Evolutionary conservation across 2,329 filamentous ascomycete species (phyloP).

Genomic region (Exophiala lecanii-corni): DNA sequence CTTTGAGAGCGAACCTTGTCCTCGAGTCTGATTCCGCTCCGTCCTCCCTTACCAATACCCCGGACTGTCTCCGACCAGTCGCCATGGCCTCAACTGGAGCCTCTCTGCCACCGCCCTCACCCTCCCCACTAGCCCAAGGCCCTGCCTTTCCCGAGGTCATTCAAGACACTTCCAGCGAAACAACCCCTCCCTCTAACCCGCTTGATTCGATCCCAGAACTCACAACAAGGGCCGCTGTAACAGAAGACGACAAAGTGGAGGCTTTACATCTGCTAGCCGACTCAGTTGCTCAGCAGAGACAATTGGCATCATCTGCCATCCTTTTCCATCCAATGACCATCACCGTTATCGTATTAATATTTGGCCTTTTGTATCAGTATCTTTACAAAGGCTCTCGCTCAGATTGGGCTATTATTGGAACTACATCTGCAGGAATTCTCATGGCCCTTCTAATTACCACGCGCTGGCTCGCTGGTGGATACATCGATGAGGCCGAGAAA

Average conservation of each 20-base stretch:
- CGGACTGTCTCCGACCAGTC: constrained; percentile 52
- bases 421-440: constrained; percentile 56
- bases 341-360: constrained; percentile 33
- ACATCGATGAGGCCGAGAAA: constrained; percentile 59
- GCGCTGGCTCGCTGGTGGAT: constrained; percentile 57
- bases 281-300: constrained; percentile 76
- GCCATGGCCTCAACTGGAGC: constrained; percentile 35
- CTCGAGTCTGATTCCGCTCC: constrained; percentile 57
- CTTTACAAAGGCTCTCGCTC: constrained; percentile 35
- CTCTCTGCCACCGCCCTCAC: constrained; percentile 37
- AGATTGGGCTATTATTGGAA: constrained; percentile 53
- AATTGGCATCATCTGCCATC: constrained; percentile 59
- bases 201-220: constrained; percentile 32
- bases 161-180: constrained; percentile 17
- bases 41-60: constrained; percentile 62
- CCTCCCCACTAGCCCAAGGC: constrained; percentile 28
- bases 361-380: constrained; percentile 38
- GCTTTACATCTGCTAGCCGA: constrained; percentile 72
- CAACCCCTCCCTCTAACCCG: constrained; percentile 4
- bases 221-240: constrained; percentile 27
- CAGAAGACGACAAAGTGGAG: constrained; percentile 58
- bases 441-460: constrained; percentile 61
- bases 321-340: constrained; percentile 56
- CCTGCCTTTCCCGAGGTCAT: constrained; percentile 7
- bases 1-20: constrained; percentile 73